Evolutionary conservation across 257 asterid genomes (phyloP), one percentile per base, ranked within the genome.

Genomic region (Solanum arcanum): DNA sequence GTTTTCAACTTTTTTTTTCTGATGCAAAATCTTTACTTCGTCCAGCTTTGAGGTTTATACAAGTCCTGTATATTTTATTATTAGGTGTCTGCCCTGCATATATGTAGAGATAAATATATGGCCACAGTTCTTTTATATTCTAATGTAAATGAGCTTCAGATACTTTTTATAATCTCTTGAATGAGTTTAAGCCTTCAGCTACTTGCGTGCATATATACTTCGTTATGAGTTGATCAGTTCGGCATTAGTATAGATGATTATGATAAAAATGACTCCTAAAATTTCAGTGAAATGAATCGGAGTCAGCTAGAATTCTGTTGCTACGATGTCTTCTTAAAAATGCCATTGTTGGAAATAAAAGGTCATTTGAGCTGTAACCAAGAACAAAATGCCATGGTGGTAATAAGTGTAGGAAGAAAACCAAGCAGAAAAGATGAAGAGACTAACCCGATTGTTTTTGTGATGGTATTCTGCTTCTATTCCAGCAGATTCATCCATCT

Each of bases 401-500:
- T 80, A 46, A 27, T 16, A 78, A 27, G 69, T 80, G 42, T 80
- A 80, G 85, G 69, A 14, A 35, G 23, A 68, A 59, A 62, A 74
- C 1, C 46, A 75, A 83, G 73, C 46, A n/a, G 23, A 68, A 56
- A 25, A 49, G 42, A 83, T 47, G 87, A 82, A 88, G 46, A 80
- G 85, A 93, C 97, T 90, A 21, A 97, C 99, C 89, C 95, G 92
- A 86, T 91, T 95, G 62, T 95, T 97, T 91, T 94, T 97, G 91
- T 95, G 98, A 89, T 97, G 99, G 93, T 97, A 97, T 89, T 97
- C 99, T 86, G 95, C 96, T 90, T 97, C 99, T 83, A 95, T 95
- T 87, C 99, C 99, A 20, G 98, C 98, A 87, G 98, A 90, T 87
- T 94, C 98, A 59, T 97, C 99, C 99, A 95, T 95, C 99, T 97